These are phyloP conservation scores for Botrytis fabae DNA, from an alignment of 2,329 filamentous ascomycete species.

Conservation along the genomic window DNA sequence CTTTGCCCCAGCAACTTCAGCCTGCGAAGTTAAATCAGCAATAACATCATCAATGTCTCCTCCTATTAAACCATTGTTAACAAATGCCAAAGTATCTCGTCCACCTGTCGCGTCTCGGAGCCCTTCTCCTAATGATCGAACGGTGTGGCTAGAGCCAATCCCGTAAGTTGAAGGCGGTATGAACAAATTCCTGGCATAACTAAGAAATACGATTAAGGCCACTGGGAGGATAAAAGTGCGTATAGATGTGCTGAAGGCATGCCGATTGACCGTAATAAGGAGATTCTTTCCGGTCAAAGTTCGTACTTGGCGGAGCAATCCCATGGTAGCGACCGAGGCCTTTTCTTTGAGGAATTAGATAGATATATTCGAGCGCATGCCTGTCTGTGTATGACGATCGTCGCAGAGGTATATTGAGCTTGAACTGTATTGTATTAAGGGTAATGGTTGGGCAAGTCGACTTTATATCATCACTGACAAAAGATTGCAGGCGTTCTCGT, in stretches of 20 bases:
- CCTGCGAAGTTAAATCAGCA: constrained; percentile 57
- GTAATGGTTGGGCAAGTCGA: not conserved
- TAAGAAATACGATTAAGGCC: constrained; percentile 58
- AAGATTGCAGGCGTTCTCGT: not conserved
- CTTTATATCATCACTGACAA: not conserved
- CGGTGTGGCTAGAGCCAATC: constrained; percentile 60
- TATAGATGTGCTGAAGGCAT: constrained; percentile 52
- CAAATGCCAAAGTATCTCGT: constrained; percentile 71
- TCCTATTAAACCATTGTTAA: constrained; percentile 69
- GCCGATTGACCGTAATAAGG: constrained; percentile 57
- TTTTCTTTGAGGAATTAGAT: constrained; percentile 4
- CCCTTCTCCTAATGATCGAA: constrained; percentile 66
- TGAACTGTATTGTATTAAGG: not conserved
- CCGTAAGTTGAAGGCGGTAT: constrained; percentile 75
- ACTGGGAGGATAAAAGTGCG: constrained; percentile 62
- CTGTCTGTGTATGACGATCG: not conserved
- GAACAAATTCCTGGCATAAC: constrained; percentile 80
- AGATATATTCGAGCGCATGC: constrained; percentile 1
- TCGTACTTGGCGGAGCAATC: constrained; percentile 57
- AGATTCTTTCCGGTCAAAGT: constrained; percentile 64
- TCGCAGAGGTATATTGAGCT: not conserved
- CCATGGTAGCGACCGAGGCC: constrained; percentile 44
- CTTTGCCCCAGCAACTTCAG: constrained; percentile 55
- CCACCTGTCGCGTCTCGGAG: constrained; percentile 58
- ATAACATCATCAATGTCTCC: constrained; percentile 75